Evolutionary conservation across 495 filamentous ascomycete species (phyloP).

Genomic region (Penicillium paradoxum): DNA sequence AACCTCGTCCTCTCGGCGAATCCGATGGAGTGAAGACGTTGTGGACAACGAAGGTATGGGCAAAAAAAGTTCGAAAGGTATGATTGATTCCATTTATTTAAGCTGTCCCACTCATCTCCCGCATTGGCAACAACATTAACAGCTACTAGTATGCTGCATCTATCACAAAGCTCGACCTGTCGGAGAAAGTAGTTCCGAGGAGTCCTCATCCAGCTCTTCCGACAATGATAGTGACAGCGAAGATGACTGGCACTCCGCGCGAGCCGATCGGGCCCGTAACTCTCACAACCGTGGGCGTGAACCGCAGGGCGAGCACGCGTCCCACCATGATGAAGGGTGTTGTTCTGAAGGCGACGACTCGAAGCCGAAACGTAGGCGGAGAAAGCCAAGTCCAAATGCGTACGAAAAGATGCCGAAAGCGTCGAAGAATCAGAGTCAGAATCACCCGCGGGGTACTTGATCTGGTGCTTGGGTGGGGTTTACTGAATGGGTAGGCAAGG

Average conservation of each 20-base stretch:
- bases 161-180: conserved; percentile 81
- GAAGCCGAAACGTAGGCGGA: conserved; percentile 33
- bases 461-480: background rate
- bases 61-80: conserved; percentile 91
- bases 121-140: background rate
- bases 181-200: conserved; percentile 81
- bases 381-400: conserved; percentile 80
- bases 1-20: conserved; percentile 40
- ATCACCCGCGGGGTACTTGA: conserved; percentile 6
- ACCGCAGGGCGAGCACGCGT: background rate
- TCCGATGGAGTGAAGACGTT: conserved; percentile 90
- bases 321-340: conserved; percentile 18
- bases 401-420: conserved; percentile 86
- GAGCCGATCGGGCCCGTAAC: conserved; percentile 16
- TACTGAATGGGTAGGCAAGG: background rate
- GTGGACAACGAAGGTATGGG: conserved; percentile 96
- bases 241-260: conserved; percentile 24
- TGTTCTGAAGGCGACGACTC: conserved; percentile 22
- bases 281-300: conserved; percentile 14
- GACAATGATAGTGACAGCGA: conserved; percentile 57
- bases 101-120: background rate
- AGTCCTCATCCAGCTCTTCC: conserved; percentile 61
- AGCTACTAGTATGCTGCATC: conserved; percentile 82
- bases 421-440: conserved; percentile 14
- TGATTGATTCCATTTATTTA: background rate